Conservation (phyloP, 352 stramenopile species). For the Discostella stelligera region DNA sequence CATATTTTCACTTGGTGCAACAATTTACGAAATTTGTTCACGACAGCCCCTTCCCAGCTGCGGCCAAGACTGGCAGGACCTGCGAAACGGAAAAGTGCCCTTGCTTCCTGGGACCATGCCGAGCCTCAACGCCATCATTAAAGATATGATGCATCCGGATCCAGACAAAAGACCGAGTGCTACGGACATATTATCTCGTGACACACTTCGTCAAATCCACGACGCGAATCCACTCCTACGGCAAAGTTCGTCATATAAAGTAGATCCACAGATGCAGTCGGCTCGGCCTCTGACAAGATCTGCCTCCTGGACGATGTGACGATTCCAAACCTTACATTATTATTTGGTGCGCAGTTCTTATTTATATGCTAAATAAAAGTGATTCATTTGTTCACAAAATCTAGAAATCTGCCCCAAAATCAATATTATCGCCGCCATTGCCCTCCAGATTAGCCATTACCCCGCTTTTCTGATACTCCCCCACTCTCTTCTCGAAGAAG, state of each 20-base stretch:
- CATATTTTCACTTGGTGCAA: slow-evolving; percentile 89
- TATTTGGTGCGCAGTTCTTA: not conserved
- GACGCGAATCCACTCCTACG: slow-evolving; percentile 5
- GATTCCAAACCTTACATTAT: slow-evolving; percentile 6
- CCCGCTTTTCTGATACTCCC: slow-evolving; percentile 82
- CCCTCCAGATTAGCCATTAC: slow-evolving; percentile 77
- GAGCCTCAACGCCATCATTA: slow-evolving; percentile 31
- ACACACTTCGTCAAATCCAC: slow-evolving; percentile 16
- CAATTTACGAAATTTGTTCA: slow-evolving; percentile 69
- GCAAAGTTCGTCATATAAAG: slow-evolving; percentile 9
- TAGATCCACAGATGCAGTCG: not conserved
- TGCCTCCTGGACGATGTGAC: slow-evolving; percentile 4
- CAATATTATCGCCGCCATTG: slow-evolving; percentile 40
- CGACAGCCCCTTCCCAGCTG: slow-evolving; percentile 54
- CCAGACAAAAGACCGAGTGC: slow-evolving; percentile 39
- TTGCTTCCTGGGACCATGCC: slow-evolving; percentile 14
- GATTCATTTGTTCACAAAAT: slow-evolving; percentile 6
- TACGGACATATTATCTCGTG: slow-evolving; percentile 32
- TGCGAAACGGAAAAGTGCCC: slow-evolving; percentile 52
- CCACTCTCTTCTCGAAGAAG: slow-evolving; percentile 86
- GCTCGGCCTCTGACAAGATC: slow-evolving; percentile 25
- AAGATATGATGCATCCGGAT: slow-evolving; percentile 51
- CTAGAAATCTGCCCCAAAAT: slow-evolving; percentile 79
- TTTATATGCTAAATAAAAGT: not conserved
- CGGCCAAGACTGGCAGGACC: slow-evolving; percentile 67